These are phyloP conservation scores for Porcisia hertigi DNA, from an alignment of 208 protist genomes.

Conservation along the genomic window DNA sequence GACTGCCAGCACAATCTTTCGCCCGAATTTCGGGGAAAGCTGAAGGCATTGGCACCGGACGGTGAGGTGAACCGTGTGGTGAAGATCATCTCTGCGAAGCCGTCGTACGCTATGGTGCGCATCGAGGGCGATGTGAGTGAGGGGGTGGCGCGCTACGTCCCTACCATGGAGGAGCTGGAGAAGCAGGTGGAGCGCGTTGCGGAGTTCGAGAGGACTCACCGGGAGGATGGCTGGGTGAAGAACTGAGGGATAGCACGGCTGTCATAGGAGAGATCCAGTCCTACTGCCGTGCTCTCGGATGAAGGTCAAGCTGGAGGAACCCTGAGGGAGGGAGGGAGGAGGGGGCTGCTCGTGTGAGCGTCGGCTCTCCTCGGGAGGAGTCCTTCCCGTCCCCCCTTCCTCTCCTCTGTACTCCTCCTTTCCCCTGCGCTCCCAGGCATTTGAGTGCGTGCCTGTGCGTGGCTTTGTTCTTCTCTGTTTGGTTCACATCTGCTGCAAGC, in stretches of 20 bases:
- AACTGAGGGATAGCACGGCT: constrained; percentile 12
- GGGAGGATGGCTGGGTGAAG: constrained; percentile 71
- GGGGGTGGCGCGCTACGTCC: constrained; percentile 41
- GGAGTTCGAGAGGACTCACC: constrained; percentile 33
- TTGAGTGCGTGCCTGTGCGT: too few species aligned
- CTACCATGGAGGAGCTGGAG: constrained; percentile 54
- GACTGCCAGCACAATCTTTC: constrained; percentile 64
- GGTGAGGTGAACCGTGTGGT: constrained; percentile 52
- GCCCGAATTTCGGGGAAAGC: constrained; percentile 43
- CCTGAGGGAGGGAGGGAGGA: too few species aligned
- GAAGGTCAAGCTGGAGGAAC: too few species aligned
- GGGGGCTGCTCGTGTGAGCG: too few species aligned
- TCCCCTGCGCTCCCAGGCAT: too few species aligned
- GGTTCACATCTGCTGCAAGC: too few species aligned
- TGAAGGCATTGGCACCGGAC: constrained; percentile 37
- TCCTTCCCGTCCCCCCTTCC: too few species aligned
- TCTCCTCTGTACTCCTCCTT: too few species aligned
- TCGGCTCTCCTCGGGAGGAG: too few species aligned
- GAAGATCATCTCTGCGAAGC: constrained; percentile 66
- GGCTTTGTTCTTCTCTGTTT: too few species aligned
- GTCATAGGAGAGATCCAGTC: neutral
- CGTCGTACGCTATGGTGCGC: constrained; percentile 55
- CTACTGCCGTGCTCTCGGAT: too few species aligned
- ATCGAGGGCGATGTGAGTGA: constrained; percentile 60
- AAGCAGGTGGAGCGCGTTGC: constrained; percentile 36